phyloP scores from a whole-genome alignment of 2,329 filamentous ascomycete genomes.

The Cladosporium oxysporum region DNA sequence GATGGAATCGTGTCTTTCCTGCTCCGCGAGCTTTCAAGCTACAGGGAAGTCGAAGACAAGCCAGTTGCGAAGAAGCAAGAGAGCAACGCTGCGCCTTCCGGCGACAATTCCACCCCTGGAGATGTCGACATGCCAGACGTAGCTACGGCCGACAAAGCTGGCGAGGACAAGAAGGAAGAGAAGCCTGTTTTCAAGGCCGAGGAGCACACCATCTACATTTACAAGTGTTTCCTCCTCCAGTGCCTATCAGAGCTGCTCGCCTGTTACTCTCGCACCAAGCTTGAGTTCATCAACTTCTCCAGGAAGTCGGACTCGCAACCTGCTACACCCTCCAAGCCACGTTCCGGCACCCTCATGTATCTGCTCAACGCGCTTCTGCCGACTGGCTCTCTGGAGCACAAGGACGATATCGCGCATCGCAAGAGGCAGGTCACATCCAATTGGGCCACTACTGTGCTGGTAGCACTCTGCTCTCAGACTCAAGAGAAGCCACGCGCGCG shows the following conservation, averaged over 20 bases:
- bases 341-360: conserved; percentile 91
- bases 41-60: conserved; percentile 89
- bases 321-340: conserved; percentile 88
- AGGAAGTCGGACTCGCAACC: conserved; percentile 81
- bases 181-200: conserved; percentile 85
- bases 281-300: conserved; percentile 99
- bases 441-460: conserved; percentile 83
- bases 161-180: conserved; percentile 60
- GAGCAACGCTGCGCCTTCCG: conserved; percentile 44
- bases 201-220: conserved; percentile 93
- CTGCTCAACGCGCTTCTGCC: conserved; percentile 78
- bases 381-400: conserved; percentile 65
- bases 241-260: conserved; percentile 87
- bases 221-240: conserved; percentile 90
- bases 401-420: conserved; percentile 74
- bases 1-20: conserved; percentile 96
- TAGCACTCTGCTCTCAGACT: conserved; percentile 85
- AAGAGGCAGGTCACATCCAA: conserved; percentile 83
- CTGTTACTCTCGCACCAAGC: conserved; percentile 91
- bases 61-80: conserved; percentile 52
- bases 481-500: conserved; percentile 67
- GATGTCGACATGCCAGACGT: conserved; percentile 56
- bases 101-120: conserved; percentile 39
- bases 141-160: conserved; percentile 23
- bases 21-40: conserved; percentile 86